Evolutionary conservation across 2,329 filamentous ascomycete genomes (phyloP), one percentile per base, ranked within the genome.

Genomic region (Niveomyces coronatus): DNA sequence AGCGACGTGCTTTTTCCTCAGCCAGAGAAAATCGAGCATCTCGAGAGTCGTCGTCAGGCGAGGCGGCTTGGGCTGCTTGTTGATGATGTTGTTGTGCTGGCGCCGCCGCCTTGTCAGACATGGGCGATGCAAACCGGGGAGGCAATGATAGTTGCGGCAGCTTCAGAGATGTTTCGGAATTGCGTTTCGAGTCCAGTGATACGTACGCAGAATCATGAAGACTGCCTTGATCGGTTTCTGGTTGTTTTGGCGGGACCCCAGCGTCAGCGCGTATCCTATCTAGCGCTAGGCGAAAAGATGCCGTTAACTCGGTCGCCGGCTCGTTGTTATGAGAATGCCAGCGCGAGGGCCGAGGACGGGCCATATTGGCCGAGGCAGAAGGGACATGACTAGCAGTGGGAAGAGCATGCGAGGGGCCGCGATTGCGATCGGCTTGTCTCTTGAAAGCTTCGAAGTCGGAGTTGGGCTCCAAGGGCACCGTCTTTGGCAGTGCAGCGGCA

Each of bases 391-490:
- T 49, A 31, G 61, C 55, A 41, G 63, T 58, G 8, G 80, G 56
- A 23, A 56, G 66, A 47, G 75, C 75, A 27, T 60, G 60, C 0
- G 61, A 53, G 32, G 57, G 64, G 34, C 63, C 59, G 30, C 63
- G 61, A 47, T 79, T 79, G 24, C 73, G 67, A 51, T 88, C 83
- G n/a, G 76, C 73, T 51, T 86, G 80, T 45, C 71, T 76, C 48
- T 70, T 71, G 54, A 93, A 89, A 3, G 82, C 81, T 54, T 89
- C 85, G 45, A 83, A 89, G n/a, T 87, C 80, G 6, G 82, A 74
- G 50, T 88, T 87, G 23, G 80, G 76, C 50, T 89, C 82, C 35
- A 85, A 63, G 0, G 84, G 73, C 6, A 86, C 63, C 45, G 79
- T 71, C 45, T 77, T 77, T 3, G 85, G 83, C 8, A 83, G 72